Evolutionary conservation across 257 asterid genomes (phyloP).

Genomic region (Paulownia fortunei): DNA sequence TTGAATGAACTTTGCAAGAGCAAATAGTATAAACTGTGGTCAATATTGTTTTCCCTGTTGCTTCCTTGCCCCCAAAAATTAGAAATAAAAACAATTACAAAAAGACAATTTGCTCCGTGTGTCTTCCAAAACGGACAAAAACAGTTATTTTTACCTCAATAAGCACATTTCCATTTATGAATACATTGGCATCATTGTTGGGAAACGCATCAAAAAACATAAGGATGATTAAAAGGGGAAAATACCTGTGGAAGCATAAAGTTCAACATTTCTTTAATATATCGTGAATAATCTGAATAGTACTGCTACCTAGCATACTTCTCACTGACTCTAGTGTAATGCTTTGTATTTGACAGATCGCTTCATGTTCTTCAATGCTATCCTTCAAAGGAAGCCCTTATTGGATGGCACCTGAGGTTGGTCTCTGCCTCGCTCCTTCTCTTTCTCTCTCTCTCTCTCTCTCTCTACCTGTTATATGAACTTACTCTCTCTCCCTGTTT

Average conservation of each 20-base stretch:
- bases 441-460: too few relatives aligned
- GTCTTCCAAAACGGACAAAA: too few relatives aligned
- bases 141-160: too few relatives aligned
- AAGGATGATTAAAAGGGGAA: neutral
- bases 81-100: neutral
- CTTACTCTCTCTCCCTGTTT: too few relatives aligned
- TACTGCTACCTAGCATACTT: too few relatives aligned
- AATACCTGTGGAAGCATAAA: neutral
- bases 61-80: neutral
- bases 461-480: too few relatives aligned
- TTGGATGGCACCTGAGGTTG: slow-evolving; percentile 99
- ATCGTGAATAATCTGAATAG: too few relatives aligned
- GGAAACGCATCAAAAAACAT: neutral
- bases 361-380: slow-evolving; percentile 70
- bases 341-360: slow-evolving; percentile 58
- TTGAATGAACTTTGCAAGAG: too few relatives aligned
- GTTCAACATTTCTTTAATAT: neutral
- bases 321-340: slow-evolving; percentile 12
- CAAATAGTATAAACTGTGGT: too few relatives aligned
- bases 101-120: too few relatives aligned
- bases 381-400: slow-evolving; percentile 98
- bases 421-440: too few relatives aligned
- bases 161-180: neutral
- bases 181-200: neutral
- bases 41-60: too few relatives aligned